These are phyloP conservation scores for Colletotrichum caudatum DNA, from an alignment of 2,329 filamentous ascomycete genomes.

Conservation along the genomic window DNA sequence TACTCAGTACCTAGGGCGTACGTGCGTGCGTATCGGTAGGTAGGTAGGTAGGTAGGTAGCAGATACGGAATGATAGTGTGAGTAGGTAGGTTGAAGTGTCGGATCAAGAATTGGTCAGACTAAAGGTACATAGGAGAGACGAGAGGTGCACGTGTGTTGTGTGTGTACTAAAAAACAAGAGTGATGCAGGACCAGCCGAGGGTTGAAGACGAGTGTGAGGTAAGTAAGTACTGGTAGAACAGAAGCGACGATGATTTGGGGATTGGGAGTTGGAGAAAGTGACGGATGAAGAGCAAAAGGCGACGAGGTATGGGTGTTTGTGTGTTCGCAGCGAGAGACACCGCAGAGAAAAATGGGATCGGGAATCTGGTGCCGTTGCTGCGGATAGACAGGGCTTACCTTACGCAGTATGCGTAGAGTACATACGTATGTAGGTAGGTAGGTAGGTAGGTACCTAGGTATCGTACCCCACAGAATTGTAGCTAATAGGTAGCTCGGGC, in stretches of 20 bases:
- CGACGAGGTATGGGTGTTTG: neutral
- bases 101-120: conserved; percentile 15
- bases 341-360: conserved; percentile 8
- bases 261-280: conserved; percentile 3
- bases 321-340: neutral
- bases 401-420: too few species aligned
- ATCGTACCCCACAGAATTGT: too few species aligned
- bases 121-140: conserved; percentile 1
- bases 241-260: conserved; percentile 2
- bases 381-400: neutral
- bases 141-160: neutral
- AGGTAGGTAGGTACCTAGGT: neutral
- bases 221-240: neutral
- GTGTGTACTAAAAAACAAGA: neutral
- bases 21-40: conserved; percentile 2
- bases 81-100: neutral
- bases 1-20: neutral
- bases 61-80: neutral
- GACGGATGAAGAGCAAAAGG: neutral
- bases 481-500: neutral
- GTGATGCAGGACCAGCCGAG: conserved; percentile 12
- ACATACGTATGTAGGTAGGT: too few species aligned
- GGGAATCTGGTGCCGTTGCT: neutral
- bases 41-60: neutral
- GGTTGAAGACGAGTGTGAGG: conserved; percentile 1